Evolutionary conservation across 441 rosid genomes (phyloP), one percentile per base, ranked within the genome.

Genomic region (Croton setiger): DNA sequence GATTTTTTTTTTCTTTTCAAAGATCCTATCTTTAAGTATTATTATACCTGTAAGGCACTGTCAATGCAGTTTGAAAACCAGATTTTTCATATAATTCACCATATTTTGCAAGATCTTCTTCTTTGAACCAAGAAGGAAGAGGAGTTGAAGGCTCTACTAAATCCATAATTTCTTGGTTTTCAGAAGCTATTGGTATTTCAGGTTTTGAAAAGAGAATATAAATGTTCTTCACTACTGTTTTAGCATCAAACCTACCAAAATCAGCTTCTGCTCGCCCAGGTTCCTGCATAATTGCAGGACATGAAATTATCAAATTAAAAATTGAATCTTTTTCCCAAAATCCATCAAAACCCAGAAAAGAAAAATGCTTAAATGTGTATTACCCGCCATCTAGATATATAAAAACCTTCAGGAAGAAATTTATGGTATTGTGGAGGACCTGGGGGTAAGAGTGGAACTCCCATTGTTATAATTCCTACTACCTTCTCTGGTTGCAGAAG

Each of bases 201-300:
- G 79, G 70, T 55, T 81, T 62, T 0, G 88, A 80, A 77, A 86
- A 84, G 39, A 84, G 79, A 48, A 83, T 80, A 69, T 83, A 85
- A 0, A 79, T 43, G 20, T 76, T 85, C 69, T 78, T 82, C 4
- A 84, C 82, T 43, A 85, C 87, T 5, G 88, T 82, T 74, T 83
- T 88, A 9, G 84, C 81, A 77, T 86, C 86, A 13, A 84, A 43
- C 36, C 86, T 79, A 17, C 83, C 82, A 52, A 88, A 88, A 68
- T 84, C 90, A 55, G 90, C 88, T 74, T 85, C 90, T 9, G 90
- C 86, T 56, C 86, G 62, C 43, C 87, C 86, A 27, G 85, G 86
- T 71, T 81, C 82, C 90, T 84, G 64, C 1, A 54, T 0, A 4
- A 23, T 0, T 1, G 41, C 23, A 39, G 53, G 18, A 4, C 15